Percentiles rank a stretch among this genome's conserved stretches.
These are phyloP conservation scores for Alloascoidea hylecoeti DNA, from an alignment of 805 yeast genomes.

Conservation along the genomic window DNA sequence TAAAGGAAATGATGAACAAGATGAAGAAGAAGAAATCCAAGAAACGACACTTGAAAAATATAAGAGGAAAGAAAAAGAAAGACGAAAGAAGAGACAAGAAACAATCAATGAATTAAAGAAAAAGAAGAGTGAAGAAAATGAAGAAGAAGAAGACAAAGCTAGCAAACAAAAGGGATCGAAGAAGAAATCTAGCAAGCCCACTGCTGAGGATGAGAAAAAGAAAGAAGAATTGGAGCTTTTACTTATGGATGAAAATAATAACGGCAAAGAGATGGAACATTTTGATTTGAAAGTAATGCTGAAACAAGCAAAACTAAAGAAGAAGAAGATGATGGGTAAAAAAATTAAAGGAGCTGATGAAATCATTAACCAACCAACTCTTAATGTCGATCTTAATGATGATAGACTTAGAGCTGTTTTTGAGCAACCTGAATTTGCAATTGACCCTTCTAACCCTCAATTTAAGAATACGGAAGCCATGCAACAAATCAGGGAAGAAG, in stretches of 20 bases:
- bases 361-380: slow-evolving; percentile 24
- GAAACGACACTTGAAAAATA: slow-evolving; percentile 70
- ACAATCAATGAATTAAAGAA: slow-evolving; percentile 17
- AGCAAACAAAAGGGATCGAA: slow-evolving; percentile 7
- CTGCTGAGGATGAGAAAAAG: slow-evolving; percentile 24
- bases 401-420: slow-evolving; percentile 75
- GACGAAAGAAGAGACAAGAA: slow-evolving; percentile 65
- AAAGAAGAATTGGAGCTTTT: slow-evolving; percentile 64
- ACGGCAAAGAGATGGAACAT: slow-evolving; percentile 38
- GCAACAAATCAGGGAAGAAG: slow-evolving; percentile 66
- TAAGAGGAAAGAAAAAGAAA: slow-evolving; percentile 82
- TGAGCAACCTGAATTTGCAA: slow-evolving; percentile 81
- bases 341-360: slow-evolving; percentile 34
- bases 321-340: slow-evolving; percentile 29
- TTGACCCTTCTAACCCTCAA: slow-evolving; percentile 88
- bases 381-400: slow-evolving; percentile 64
- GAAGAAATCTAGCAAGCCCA: slow-evolving; percentile 12
- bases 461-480: slow-evolving; percentile 79
- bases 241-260: slow-evolving; percentile 49
- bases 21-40: slow-evolving; percentile 29
- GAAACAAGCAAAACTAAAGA: slow-evolving; percentile 55
- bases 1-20: slow-evolving; percentile 18
- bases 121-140: slow-evolving; percentile 10
- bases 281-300: slow-evolving; percentile 69
- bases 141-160: slow-evolving; percentile 6